Base-by-base conservation (phyloP, 345 rosid genomes). In the Angophora floribunda region DNA sequence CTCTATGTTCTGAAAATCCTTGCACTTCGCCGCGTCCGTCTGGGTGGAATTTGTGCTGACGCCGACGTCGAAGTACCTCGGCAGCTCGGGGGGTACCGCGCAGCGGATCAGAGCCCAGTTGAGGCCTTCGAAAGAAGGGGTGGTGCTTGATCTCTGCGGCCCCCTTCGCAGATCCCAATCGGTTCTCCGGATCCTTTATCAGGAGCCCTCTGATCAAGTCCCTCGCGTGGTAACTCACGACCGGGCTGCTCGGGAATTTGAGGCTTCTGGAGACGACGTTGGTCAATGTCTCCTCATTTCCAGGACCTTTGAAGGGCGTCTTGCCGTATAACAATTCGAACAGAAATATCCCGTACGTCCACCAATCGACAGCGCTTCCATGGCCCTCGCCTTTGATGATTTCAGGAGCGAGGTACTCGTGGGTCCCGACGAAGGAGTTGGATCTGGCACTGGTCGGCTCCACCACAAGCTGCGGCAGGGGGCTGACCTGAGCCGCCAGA, bases 361-460 rank as follows among this genome's bases (percentile, higher is more conserved):
- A 96, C 98, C 98, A 96, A 88, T 96, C 98, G 67, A 96, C 98
- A 28, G 98, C 94, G 88, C 93, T 95, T 85, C 98, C 98, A 88
- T 96, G 98, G 75, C 96, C 97, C 85, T 96, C 96, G 16, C 96
- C 95, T 90, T 95, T 95, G 94, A 96, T 92, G 87, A 96, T 96
- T 89, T 96, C 98, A 14, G 98, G 98, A 57, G 97, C 96, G 70
- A 96, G 93, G 92, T 96, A 96, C 87, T 96, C 98, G 44, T 95
- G 95, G 15, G 97, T 95, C 67, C 98, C 98, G 1, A 96, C 98
- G 86, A 96, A 96, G 86, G 98, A 96, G 91, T 96, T 96, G 13
- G 98, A 96, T 67, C 98, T 90, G 14, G 97, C 98, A 75, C 91
- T 88, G 19, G 97, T 96, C 80, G 98, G 98, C 92, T 96, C 98